Evolutionary conservation across 2,329 filamentous ascomycete species (phyloP), one percentile per base, ranked within the genome.

Genomic region (Thelonectria olida): DNA sequence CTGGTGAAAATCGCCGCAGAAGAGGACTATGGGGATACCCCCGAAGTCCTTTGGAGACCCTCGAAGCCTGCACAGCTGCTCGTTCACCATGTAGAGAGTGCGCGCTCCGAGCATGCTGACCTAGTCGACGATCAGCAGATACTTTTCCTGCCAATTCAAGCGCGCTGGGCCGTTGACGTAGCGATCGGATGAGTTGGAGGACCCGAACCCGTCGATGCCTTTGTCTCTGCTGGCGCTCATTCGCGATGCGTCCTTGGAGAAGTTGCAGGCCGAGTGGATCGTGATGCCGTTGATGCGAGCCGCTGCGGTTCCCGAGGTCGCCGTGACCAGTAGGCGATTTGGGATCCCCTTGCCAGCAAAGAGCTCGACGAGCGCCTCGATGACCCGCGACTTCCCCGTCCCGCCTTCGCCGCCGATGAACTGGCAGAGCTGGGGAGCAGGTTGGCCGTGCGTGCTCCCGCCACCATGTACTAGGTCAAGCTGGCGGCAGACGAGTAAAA

Each of bases 251-350:
- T 63, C 56, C 19, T 59, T 59, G 2, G 61, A 51, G 57, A 61
- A 57, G 1, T 45, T 44, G 17, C 55, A 64, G 47, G 55, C 58
- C 5, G 58, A 62, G 34, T 62, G 55, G 39, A 62, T 59, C 7
- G 62, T 62, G 42, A 62, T 62, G 17, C 60, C 58, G 44, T 59
- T 57, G 28, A 62, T 62, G 7, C 15, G 19, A 34, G 54, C 58
- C n/a, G 54, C 59, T 2, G 58, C 52, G 0, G 58, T 60, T 13
- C 27, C 55, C 9, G 42, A 60, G 4, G 57, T 54, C 12, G 57
- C 57, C 19, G 44, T 60, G 2, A 60, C 17, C 19, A 60, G 10
- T 8, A 60, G 15, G 7, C 27, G 44, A 3, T 51, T n/a, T 13
- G 42, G 20, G 2, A 44, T 20, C 2, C 10, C 45, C 13, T 20